Conservation (phyloP, 2,329 filamentous ascomycete genomes). For the Escovopsis sp. region DNA sequence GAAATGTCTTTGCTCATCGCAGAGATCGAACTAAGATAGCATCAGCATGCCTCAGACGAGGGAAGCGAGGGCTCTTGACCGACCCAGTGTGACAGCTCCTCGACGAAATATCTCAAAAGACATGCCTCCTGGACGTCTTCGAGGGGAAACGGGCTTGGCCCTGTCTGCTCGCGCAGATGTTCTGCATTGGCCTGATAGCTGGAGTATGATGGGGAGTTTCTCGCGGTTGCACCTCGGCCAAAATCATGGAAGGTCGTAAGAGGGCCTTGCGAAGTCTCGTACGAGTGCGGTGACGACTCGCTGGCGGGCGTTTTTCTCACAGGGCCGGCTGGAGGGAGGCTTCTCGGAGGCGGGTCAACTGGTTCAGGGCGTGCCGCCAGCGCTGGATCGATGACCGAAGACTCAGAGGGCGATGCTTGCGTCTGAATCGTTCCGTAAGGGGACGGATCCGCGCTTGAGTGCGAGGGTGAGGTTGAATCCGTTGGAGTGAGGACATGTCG, state of each 20-base stretch:
- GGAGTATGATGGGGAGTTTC: slow-evolving; percentile 1
- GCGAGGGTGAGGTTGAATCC: neutral
- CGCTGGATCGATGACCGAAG: neutral
- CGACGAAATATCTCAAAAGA: slow-evolving; percentile 22
- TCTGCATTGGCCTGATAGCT: slow-evolving; percentile 1
- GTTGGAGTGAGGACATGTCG: neutral
- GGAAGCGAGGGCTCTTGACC: neutral
- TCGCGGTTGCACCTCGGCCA: neutral
- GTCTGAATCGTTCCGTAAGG: neutral
- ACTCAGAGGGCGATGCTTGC: neutral
- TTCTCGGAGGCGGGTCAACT: neutral
- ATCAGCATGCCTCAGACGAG: neutral
- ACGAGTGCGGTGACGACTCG: neutral
- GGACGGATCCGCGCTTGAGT: neutral
- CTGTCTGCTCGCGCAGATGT: neutral
- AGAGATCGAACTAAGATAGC: slow-evolving; percentile 22
- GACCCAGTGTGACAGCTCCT: slow-evolving; percentile 26
- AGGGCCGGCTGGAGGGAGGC: neutral
- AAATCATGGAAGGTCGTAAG: neutral
- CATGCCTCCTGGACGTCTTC: slow-evolving; percentile 22
- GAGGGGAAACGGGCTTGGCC: slow-evolving; percentile 14
- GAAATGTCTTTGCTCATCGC: slow-evolving; percentile 24
- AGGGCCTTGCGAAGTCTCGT: neutral
- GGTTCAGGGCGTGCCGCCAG: neutral
- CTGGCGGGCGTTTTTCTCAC: too few species aligned